Evolutionary conservation across 2,329 filamentous ascomycete genomes (phyloP).

Genomic region (Verticillium alfalfae): DNA sequence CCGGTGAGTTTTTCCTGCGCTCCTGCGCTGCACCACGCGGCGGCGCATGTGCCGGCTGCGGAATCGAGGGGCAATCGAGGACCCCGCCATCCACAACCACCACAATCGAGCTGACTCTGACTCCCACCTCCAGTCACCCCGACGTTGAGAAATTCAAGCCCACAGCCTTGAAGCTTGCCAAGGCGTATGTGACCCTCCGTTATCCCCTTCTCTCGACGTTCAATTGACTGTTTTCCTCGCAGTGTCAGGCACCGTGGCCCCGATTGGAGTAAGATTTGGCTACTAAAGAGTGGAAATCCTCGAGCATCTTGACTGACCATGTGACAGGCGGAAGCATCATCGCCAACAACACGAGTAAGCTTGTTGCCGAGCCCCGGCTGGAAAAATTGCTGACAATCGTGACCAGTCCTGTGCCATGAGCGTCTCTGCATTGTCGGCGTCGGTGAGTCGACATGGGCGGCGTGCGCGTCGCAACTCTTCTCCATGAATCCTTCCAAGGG

Average conservation of each 20-base stretch:
- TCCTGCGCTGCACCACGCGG: background rate
- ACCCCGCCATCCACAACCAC: constrained; percentile 22
- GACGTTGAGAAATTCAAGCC: constrained; percentile 97
- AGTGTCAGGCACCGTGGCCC: constrained; percentile 94
- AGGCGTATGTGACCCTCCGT: constrained; percentile 62
- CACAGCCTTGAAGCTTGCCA: constrained; percentile 85
- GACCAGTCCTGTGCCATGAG: constrained; percentile 86
- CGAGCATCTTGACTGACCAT: background rate
- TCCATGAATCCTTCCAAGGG: background rate
- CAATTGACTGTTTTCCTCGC: constrained; percentile 32
- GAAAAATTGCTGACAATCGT: constrained; percentile 18
- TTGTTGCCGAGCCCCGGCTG: background rate
- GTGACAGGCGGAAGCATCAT: constrained; percentile 78
- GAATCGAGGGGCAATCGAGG: constrained; percentile 28
- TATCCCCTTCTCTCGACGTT: constrained; percentile 6
- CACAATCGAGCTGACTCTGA: constrained; percentile 11
- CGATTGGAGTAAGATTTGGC: constrained; percentile 81
- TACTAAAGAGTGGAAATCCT: background rate
- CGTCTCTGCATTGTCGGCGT: constrained; percentile 96
- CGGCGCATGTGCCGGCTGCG: constrained; percentile 1
- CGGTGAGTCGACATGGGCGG: constrained; percentile 51
- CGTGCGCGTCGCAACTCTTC: background rate
- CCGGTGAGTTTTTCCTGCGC: constrained; percentile 52
- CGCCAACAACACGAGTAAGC: constrained; percentile 83
- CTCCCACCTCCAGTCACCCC: constrained; percentile 57